These are phyloP conservation scores for Phoma sp. DNA, from an alignment of 2,329 filamentous ascomycete genomes.

Conservation along the genomic window DNA sequence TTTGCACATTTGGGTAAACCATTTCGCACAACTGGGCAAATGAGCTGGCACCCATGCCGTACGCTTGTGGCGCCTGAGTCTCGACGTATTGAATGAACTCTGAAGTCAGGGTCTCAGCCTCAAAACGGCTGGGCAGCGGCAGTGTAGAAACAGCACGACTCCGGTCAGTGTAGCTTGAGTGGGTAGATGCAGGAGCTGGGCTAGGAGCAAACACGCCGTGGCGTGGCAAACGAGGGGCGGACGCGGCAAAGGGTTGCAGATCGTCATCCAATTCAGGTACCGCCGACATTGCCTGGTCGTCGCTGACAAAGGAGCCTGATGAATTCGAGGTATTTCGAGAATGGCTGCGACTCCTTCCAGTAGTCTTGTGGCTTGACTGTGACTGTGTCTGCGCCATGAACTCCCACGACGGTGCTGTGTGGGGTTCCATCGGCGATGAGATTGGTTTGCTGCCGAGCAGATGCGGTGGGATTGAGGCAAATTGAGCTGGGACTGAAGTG, in stretches of 20 bases:
- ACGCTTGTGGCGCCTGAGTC: constrained; percentile 31
- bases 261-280: constrained; percentile 41
- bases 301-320: constrained; percentile 36
- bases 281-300: constrained; percentile 37
- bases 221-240: constrained; percentile 34
- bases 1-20: constrained; percentile 41
- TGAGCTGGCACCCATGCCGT: constrained; percentile 30
- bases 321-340: constrained; percentile 44
- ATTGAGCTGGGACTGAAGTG: constrained; percentile 34
- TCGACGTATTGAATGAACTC: constrained; percentile 43
- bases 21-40: constrained; percentile 41
- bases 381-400: constrained; percentile 37
- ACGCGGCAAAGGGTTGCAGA: constrained; percentile 32
- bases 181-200: constrained; percentile 32
- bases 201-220: constrained; percentile 42
- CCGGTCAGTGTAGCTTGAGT: constrained; percentile 40
- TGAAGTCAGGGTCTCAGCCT: constrained; percentile 44
- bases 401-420: constrained; percentile 43
- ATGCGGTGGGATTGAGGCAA: constrained; percentile 26
- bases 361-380: constrained; percentile 1
- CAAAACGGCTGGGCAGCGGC: constrained; percentile 43
- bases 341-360: constrained; percentile 32
- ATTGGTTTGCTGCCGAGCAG: constrained; percentile 26
- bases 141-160: constrained; percentile 40
- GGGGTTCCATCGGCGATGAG: constrained; percentile 35